A percentile compares a stretch with the other conserved stretches of the same genome.
phyloP scores from a whole-genome alignment of 257 asterid genomes.

The Coffea eugenioides region DNA sequence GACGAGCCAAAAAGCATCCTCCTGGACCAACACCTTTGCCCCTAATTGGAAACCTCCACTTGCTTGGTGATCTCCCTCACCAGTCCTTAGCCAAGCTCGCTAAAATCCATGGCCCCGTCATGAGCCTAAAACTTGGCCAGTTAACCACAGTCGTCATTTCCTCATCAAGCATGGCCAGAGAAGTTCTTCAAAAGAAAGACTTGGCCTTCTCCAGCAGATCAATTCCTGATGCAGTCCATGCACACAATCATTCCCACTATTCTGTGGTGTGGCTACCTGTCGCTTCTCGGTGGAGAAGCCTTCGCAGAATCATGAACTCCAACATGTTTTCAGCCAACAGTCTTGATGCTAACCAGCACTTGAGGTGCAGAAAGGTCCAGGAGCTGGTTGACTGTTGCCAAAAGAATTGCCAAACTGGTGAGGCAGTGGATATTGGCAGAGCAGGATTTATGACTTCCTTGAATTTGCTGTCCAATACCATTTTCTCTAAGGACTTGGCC shows the following conservation, averaged over 20 bases:
- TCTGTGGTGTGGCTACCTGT: conserved; percentile 27
- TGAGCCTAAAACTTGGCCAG: conserved; percentile 49
- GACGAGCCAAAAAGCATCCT: conserved; percentile 14
- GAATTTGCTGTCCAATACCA: conserved; percentile 44
- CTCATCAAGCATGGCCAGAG: conserved; percentile 58
- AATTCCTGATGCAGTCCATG: conserved; percentile 23
- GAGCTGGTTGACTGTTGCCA: conserved; percentile 54
- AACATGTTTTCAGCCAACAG: conserved; percentile 52
- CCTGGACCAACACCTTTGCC: conserved; percentile 58
- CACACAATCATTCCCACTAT: conserved; percentile 18
- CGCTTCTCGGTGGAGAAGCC: conserved; percentile 21
- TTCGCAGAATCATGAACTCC: conserved; percentile 31
- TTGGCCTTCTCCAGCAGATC: conserved; percentile 23
- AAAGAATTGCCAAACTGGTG: conserved; percentile 38
- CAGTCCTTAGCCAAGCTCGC: conserved; percentile 29
- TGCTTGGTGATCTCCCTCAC: conserved; percentile 22
- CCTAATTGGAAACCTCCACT: conserved; percentile 62
- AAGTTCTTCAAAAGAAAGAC: conserved; percentile 44
- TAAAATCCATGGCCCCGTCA: conserved; percentile 23
- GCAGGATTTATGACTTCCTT: conserved; percentile 32
- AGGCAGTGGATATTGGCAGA: conserved; percentile 27
- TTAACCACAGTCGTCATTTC: conserved; percentile 54
- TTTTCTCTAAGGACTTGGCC: conserved; percentile 54
- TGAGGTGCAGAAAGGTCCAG: conserved; percentile 43
- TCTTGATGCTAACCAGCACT: conserved; percentile 55